Evolutionary conservation across 2,329 filamentous ascomycete species (phyloP).

Genomic region (Paramyrothecium roridum): DNA sequence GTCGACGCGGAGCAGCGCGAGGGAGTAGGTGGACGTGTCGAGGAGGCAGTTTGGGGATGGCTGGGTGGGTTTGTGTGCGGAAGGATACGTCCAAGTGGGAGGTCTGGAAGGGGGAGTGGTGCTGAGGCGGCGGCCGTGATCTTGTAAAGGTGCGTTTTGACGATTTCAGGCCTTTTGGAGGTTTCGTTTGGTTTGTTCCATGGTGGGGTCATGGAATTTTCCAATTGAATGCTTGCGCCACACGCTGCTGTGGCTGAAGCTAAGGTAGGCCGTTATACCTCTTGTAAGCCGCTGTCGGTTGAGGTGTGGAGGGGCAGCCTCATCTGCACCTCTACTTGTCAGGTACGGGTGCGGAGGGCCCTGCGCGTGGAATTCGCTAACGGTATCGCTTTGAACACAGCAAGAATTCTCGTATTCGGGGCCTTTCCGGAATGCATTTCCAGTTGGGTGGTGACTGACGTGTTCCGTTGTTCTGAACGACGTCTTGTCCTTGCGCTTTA

Average conservation of each 20-base stretch:
- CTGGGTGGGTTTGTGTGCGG: not conserved
- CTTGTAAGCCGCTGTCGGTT: no score
- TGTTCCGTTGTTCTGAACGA: no score
- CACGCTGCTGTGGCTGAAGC: slow-evolving; percentile 13
- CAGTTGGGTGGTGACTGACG: no score
- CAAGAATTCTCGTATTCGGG: no score
- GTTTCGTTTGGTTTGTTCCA: slow-evolving; percentile 1
- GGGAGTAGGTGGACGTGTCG: slow-evolving; percentile 86
- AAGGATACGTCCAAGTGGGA: not conserved
- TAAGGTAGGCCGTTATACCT: no score
- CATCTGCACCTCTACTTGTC: no score
- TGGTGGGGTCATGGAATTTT: slow-evolving; percentile 21
- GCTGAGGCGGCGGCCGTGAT: not conserved
- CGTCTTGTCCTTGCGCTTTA: no score
- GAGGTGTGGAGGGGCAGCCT: not conserved
- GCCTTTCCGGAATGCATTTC: no score
- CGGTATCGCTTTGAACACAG: no score
- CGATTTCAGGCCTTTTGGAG: not conserved
- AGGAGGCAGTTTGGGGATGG: slow-evolving; percentile 68
- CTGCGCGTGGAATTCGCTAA: no score
- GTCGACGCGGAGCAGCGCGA: slow-evolving; percentile 80
- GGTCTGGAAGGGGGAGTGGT: not conserved
- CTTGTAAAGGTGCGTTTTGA: not conserved
- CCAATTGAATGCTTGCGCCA: slow-evolving; percentile 10
- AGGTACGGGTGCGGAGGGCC: no score